A percentile compares a stretch with the other conserved stretches of the same genome.
phyloP scores from a whole-genome alignment of 805 yeast genomes.

The Dipodascus geniculatus region DNA sequence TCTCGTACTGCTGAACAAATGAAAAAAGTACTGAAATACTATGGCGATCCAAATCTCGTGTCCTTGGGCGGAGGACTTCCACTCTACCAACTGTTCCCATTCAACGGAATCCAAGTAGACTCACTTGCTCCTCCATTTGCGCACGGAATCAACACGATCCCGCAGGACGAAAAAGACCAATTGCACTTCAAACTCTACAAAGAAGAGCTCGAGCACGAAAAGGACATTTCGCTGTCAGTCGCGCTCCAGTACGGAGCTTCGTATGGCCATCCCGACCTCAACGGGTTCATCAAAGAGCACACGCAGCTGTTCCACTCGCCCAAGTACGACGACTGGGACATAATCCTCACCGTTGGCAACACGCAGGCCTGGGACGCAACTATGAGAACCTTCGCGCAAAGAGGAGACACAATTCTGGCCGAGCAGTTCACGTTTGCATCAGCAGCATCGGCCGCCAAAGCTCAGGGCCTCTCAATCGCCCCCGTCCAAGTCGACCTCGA shows the following conservation, averaged over 20 bases:
- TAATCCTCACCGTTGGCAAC: background rate
- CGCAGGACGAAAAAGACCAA: conserved; percentile 15
- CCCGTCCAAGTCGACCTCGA: conserved; percentile 54
- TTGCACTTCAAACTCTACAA: conserved; percentile 10
- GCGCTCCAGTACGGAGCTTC: background rate
- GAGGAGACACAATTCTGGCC: conserved; percentile 36
- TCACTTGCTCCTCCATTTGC: conserved; percentile 1
- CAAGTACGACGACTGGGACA: background rate
- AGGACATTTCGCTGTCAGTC: background rate
- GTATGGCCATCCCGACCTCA: background rate
- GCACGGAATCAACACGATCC: conserved; percentile 10
- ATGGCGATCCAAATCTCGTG: background rate
- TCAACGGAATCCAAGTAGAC: background rate
- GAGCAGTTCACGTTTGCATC: conserved; percentile 71
- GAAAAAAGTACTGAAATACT: background rate
- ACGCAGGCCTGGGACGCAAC: background rate
- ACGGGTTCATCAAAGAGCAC: background rate
- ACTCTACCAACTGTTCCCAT: background rate
- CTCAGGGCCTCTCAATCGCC: conserved; percentile 46
- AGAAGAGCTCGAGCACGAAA: background rate
- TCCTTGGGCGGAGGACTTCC: conserved; percentile 1
- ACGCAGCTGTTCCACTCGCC: background rate
- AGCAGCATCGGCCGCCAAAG: conserved; percentile 57
- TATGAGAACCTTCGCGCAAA: conserved; percentile 5
- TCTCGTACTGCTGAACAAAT: background rate